Evolutionary conservation across 257 asterid species (phyloP).

Genomic region (Cordia subcordata): DNA sequence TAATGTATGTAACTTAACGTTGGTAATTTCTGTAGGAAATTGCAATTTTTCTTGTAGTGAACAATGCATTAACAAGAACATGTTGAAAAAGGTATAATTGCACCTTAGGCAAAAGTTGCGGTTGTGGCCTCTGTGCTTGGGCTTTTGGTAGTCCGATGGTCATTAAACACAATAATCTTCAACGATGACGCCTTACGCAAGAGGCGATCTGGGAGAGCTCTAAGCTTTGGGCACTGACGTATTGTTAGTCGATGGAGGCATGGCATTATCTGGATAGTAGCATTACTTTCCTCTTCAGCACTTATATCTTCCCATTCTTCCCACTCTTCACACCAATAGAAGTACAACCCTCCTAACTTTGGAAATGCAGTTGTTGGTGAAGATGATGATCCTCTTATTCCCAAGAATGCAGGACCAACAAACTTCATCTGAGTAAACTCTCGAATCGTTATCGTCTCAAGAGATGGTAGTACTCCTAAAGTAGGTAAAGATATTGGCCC

Average conservation of each 20-base stretch:
- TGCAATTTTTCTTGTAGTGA: too few relatives aligned
- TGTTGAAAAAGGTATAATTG: too few relatives aligned
- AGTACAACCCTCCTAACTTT: slow-evolving; percentile 7
- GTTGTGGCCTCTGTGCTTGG: too few relatives aligned
- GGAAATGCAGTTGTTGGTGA: slow-evolving; percentile 10
- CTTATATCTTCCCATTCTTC: slow-evolving; percentile 26
- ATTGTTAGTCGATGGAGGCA: slow-evolving; percentile 5
- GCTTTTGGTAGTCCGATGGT: too few relatives aligned
- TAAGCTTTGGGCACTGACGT: slow-evolving; percentile 5
- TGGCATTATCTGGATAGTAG: slow-evolving; percentile 8
- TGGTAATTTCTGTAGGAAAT: too few relatives aligned
- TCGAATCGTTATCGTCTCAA: slow-evolving; percentile 17
- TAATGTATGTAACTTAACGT: too few relatives aligned
- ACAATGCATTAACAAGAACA: too few relatives aligned
- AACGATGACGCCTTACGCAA: slow-evolving; percentile 4
- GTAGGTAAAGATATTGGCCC: slow-evolving; percentile 9
- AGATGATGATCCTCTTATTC: background rate
- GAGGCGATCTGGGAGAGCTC: slow-evolving; percentile 8
- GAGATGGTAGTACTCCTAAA: slow-evolving; percentile 18
- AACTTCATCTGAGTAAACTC: background rate
- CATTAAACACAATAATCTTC: background rate
- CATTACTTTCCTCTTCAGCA: background rate
- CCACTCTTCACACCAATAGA: slow-evolving; percentile 14
- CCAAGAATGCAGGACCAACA: slow-evolving; percentile 21
- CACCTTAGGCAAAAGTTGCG: too few relatives aligned